Percentiles rank a stretch among this genome's conserved stretches.
Evolutionary conservation across 1,284 basidiomycete species (phyloP).

Genomic region (Leccinum solheimii): DNA sequence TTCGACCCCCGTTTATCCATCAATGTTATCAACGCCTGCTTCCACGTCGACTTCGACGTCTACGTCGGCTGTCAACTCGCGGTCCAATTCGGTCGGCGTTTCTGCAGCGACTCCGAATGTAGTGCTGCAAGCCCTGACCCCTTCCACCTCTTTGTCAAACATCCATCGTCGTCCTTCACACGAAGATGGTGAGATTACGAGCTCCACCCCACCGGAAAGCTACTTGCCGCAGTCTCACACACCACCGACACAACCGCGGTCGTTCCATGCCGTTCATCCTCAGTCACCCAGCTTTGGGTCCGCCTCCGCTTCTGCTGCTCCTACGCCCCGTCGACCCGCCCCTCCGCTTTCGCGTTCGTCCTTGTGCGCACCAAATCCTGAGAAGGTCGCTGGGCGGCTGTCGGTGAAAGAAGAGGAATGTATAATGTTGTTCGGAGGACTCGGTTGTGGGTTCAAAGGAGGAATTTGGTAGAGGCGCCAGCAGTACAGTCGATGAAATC

Average conservation of each 20-base stretch:
- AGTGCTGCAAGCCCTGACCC: not conserved
- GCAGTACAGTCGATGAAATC: too few relatives aligned
- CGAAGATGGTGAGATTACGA: constrained; percentile 49
- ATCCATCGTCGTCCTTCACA: constrained; percentile 36
- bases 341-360: constrained; percentile 30
- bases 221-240: constrained; percentile 40
- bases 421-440: too few relatives aligned
- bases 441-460: too few relatives aligned
- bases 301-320: constrained; percentile 23
- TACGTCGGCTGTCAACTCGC: constrained; percentile 27
- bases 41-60: constrained; percentile 29
- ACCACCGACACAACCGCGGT: constrained; percentile 50
- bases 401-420: too few relatives aligned
- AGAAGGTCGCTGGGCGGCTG: too few relatives aligned
- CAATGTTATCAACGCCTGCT: constrained; percentile 6
- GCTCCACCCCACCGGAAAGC: constrained; percentile 36
- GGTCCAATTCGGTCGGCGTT: constrained; percentile 31
- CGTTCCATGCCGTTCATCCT: constrained; percentile 36
- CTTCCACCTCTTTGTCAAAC: constrained; percentile 9
- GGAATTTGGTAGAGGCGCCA: too few relatives aligned
- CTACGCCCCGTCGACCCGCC: constrained; percentile 30
- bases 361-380: constrained; percentile 9
- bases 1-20: constrained; percentile 7
- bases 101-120: constrained; percentile 7
- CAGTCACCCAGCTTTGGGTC: constrained; percentile 29